A percentile compares a stretch with the other conserved stretches of the same genome.
Conservation (phyloP, 345 rosid species). For the Heritiera littoralis region DNA sequence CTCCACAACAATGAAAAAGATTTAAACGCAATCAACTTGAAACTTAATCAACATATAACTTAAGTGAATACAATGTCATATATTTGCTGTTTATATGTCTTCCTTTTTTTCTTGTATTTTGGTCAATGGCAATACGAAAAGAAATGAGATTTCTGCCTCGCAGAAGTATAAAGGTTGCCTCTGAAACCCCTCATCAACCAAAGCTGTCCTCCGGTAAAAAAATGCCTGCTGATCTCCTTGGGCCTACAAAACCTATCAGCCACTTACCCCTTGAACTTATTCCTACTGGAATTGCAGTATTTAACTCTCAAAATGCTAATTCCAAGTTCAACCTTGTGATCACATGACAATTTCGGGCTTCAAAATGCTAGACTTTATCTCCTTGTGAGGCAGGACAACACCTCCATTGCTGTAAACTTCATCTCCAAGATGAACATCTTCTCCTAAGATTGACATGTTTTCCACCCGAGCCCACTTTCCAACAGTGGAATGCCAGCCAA, state of each 20-base stretch:
- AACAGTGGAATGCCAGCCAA: constrained; percentile 82
- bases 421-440: constrained; percentile 70
- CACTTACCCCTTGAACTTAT: not conserved
- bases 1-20: not conserved
- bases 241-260: not conserved
- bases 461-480: constrained; percentile 84
- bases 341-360: constrained; percentile 79
- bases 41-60: not conserved
- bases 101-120: not conserved
- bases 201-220: not conserved
- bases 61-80: not conserved
- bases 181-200: not conserved
- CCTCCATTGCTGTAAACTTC: constrained; percentile 82
- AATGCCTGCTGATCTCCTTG: not conserved
- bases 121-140: not conserved
- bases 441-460: constrained; percentile 76
- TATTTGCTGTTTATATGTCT: not conserved
- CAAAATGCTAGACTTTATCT: constrained; percentile 74
- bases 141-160: not conserved
- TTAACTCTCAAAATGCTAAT: not conserved
- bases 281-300: not conserved
- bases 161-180: not conserved
- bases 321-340: constrained; percentile 10
- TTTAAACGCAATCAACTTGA: not conserved
- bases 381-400: constrained; percentile 73